These are phyloP conservation scores for Neurospora pannonica DNA, from an alignment of 495 filamentous ascomycete genomes.

Conservation along the genomic window DNA sequence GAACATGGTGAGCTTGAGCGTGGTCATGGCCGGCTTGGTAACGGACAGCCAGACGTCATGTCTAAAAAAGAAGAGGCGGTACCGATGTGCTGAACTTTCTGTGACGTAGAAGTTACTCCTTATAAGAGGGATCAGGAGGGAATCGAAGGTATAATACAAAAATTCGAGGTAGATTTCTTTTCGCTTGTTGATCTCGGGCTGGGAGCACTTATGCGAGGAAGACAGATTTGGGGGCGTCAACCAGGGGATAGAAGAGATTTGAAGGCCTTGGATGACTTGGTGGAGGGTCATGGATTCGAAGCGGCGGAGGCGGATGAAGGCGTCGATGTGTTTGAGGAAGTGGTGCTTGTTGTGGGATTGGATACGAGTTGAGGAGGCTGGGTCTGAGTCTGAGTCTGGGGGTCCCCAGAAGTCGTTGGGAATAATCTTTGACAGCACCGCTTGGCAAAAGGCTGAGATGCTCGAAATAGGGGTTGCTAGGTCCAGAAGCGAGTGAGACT, in stretches of 20 bases:
- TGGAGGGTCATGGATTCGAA: conserved; percentile 78
- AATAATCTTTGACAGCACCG: conserved; percentile 63
- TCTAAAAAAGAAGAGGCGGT: conserved; percentile 85
- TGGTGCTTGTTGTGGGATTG: conserved; percentile 47
- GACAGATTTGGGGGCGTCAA: conserved; percentile 43
- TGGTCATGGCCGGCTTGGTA: conserved; percentile 59
- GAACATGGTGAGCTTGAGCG: conserved; percentile 66
- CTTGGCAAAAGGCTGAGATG: conserved; percentile 83
- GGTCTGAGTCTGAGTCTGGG: not conserved
- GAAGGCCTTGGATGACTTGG: conserved; percentile 60
- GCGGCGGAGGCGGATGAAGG: conserved; percentile 65
- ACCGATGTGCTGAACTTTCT: conserved; percentile 71
- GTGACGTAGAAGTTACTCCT: conserved; percentile 88
- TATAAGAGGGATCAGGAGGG: conserved; percentile 78
- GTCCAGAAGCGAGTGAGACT: conserved; percentile 45
- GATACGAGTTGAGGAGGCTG: not conserved
- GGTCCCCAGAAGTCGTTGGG: conserved; percentile 68
- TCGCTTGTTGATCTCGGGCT: conserved; percentile 67
- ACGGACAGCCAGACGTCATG: conserved; percentile 83
- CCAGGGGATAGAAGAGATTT: conserved; percentile 67
- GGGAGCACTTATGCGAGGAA: conserved; percentile 45
- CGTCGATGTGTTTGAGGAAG: conserved; percentile 59
- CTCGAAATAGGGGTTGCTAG: conserved; percentile 59
- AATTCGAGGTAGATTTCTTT: conserved; percentile 73
- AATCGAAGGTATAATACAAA: conserved; percentile 88